Evolutionary conservation across 768 basidiomycete genomes (phyloP), one percentile per base, ranked within the genome.

Genomic region (Rhodotorula toruloides): DNA sequence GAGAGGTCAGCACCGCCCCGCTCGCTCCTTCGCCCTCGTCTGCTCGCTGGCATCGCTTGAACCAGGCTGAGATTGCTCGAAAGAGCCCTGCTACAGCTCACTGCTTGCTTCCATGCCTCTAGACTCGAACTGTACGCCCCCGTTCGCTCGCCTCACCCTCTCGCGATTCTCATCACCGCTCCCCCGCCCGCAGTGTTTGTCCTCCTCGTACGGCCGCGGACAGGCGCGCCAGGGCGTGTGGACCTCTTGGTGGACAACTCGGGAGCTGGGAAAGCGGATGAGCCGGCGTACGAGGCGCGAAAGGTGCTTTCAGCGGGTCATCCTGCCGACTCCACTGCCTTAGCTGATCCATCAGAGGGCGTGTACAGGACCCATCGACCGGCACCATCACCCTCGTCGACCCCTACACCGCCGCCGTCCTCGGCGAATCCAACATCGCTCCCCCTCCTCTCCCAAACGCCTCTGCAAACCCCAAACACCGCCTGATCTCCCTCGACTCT

Each of bases 361-460:
- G 44, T 21, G 44, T 17, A 12, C 56, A 62, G 66, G 66, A 67
- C 50, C 29, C 56, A 0, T 0, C 21, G 2, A 31, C 2, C 16
- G 19, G 44, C 6, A 2, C 10, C n/a, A 29, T 47, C 21, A 40
- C 56, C 12, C 61, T 67, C 44, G 12, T 34, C 39, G 66, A 67
- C 44, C 56, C 66, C 0, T 32, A 40, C 25, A 49, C 66, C 22
- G 14, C 29, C 3, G 36, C 56, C 25, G 19, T 19, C 3, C 58
- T 62, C 36, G 66, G 61, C 22, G 37, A 49, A 1, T 32, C 39
- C n/a, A 27, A 40, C 31, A 42, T 54, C 52, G 39, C 66, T 1
- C 61, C 66, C 0, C 61, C 66, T 4, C 43, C 66, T 11, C 32
- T 67, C 3, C 66, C 66, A 31, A 62, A 63, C 32, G 61, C 66